phyloP scores from a whole-genome alignment of 208 protist species.

The Leishmania amazonensis region DNA sequence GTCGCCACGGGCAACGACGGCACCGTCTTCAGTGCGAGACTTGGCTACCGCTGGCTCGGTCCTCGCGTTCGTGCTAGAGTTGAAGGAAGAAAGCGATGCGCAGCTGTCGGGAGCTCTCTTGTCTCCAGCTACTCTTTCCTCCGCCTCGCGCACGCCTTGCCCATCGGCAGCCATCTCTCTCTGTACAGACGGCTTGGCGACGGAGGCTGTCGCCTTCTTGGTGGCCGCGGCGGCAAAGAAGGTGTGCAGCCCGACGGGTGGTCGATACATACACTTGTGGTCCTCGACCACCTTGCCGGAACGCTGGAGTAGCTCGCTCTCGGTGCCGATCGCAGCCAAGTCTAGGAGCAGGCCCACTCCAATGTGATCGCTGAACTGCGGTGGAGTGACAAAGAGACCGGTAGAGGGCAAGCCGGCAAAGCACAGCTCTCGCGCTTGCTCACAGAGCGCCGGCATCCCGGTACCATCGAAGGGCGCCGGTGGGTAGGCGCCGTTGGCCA shows the following conservation, averaged over 20 bases:
- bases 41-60: background rate
- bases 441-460: slow-evolving; percentile 60
- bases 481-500: slow-evolving; percentile 63
- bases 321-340: slow-evolving; percentile 5
- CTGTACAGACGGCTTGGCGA: background rate
- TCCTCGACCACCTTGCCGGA: slow-evolving; percentile 50
- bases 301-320: slow-evolving; percentile 28
- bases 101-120: slow-evolving; percentile 7
- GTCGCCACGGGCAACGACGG: background rate
- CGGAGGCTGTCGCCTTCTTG: slow-evolving; percentile 19
- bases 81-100: background rate
- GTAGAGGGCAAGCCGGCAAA: slow-evolving; percentile 76
- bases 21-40: background rate
- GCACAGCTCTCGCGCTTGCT: slow-evolving; percentile 35
- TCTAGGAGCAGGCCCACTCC: slow-evolving; percentile 68
- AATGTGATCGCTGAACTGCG: slow-evolving; percentile 92
- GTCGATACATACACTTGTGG: slow-evolving; percentile 69
- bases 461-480: slow-evolving; percentile 73
- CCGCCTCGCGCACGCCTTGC: background rate
- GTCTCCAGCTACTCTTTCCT: background rate
- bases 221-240: slow-evolving; percentile 54
- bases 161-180: background rate
- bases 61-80: background rate
- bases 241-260: slow-evolving; percentile 50
- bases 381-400: slow-evolving; percentile 85